Evolutionary conservation across 768 basidiomycete species (phyloP), one percentile per base, ranked within the genome.

Genomic region (Leccinellum rugosiceps): DNA sequence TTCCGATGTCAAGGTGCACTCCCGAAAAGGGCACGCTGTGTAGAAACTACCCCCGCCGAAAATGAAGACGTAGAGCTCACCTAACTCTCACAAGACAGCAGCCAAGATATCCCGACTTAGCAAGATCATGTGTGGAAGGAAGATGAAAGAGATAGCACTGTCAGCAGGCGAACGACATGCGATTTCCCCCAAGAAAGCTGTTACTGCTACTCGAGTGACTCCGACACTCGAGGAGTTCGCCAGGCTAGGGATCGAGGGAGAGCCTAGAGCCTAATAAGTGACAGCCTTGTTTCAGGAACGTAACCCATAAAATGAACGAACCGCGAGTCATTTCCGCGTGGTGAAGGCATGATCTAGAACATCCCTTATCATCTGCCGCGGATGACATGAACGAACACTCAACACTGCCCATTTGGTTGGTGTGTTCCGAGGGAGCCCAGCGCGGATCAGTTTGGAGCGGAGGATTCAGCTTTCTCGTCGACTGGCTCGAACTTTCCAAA

Each of bases 401-500:
- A 50, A 32, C 44, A 56, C 52, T 46, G 54, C 31, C 41, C 43
- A 34, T 45, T 48, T 13, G 41, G 21, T 44, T 38, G 59, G 32
- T 45, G 25, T 38, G 13, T 43, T 49, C 50, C 32, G 44, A 48
- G 32, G 50, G 31, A 15, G 50, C 55, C 50, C 61, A 46, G 58
- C 49, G 51, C 55, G 58, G 38, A 57, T 57, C 55, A 28, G 34
- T 43, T 51, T 53, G 53, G 25, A 58, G 52, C 57, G 49, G 53
- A 19, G 44, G 30, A 34, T 53, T 55, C 31, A 46, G 54, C n/a
- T 53, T 53, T 53, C 51, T 44, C 46, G 13, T 25, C 9, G 30
- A 32, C n/a, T 32, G 48, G 63, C 15, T 46, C 47, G 19, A 28
- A 56, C 44, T 26, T 65, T 54, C 66, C 56, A 53, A 58, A 58